Conservation (phyloP, 2,329 filamentous ascomycete species). For the Hypoxylon sp. region DNA sequence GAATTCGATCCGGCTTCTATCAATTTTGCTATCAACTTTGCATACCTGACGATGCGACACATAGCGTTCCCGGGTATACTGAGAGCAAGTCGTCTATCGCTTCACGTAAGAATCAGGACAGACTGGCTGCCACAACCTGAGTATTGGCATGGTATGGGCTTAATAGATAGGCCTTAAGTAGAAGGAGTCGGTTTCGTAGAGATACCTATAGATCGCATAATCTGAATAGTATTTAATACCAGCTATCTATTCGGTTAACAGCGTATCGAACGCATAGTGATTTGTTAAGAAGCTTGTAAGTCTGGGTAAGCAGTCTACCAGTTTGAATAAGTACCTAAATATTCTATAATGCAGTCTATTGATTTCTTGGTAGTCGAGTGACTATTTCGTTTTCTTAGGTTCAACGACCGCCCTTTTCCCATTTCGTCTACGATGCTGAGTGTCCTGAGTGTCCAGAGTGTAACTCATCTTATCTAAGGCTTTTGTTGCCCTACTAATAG, state of each 20-base stretch:
- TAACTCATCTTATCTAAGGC: constrained; percentile 49
- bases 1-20: neutral
- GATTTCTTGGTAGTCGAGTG: neutral
- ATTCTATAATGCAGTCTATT: neutral
- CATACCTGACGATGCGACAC: neutral
- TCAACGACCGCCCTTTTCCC: constrained; percentile 24
- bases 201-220: neutral
- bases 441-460: constrained; percentile 42
- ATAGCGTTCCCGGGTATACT: neutral
- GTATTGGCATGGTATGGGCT: neutral
- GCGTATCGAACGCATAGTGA: neutral
- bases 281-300: neutral
- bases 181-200: neutral
- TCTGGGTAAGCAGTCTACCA: neutral
- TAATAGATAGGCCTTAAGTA: neutral
- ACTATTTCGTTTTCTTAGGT: constrained; percentile 48
- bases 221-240: neutral
- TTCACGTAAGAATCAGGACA: neutral
- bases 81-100: neutral
- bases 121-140: neutral
- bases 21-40: neutral
- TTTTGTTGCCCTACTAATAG: constrained; percentile 48
- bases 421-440: constrained; percentile 36
- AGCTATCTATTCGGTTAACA: no score
- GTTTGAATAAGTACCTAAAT: neutral